These are phyloP conservation scores for Aspergillus sp. DNA, from an alignment of 2,329 filamentous ascomycete species.

Conservation along the genomic window DNA sequence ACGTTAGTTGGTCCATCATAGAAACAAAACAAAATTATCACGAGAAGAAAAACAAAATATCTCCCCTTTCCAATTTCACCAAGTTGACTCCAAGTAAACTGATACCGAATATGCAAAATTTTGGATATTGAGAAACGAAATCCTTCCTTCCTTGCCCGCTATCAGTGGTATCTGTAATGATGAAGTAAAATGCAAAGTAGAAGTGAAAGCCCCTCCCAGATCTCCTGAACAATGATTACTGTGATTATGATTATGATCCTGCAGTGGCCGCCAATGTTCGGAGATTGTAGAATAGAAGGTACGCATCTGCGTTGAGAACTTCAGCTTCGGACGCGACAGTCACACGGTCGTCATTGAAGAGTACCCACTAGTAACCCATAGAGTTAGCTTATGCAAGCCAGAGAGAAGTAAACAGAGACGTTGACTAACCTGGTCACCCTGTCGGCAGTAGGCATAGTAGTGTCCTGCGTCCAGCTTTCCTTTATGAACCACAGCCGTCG, in stretches of 20 bases:
- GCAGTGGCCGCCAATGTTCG: slow-evolving; percentile 20
- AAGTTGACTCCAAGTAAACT: neutral
- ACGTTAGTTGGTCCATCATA: neutral
- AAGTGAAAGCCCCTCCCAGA: neutral
- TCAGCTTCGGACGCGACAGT: slow-evolving; percentile 76
- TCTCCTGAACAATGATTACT: neutral
- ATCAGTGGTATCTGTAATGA: neutral
- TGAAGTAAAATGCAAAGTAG: neutral
- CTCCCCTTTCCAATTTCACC: neutral
- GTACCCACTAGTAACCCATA: slow-evolving; percentile 63
- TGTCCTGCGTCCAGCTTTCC: slow-evolving; percentile 90
- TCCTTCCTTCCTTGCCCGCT: neutral
- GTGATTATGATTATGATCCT: neutral
- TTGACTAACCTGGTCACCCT: slow-evolving; percentile 59
- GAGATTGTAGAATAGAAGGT: slow-evolving; percentile 72
- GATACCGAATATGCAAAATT: neutral
- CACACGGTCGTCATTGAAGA: slow-evolving; percentile 92
- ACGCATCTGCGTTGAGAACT: slow-evolving; percentile 78
- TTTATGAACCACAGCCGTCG: slow-evolving; percentile 86
- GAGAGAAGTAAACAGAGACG: neutral
- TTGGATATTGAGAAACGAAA: no score
- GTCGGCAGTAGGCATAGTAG: slow-evolving; percentile 81
- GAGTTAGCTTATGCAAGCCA: slow-evolving; percentile 1
- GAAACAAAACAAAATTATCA: neutral
- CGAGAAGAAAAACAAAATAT: neutral